Conservation (phyloP, 352 stramenopile genomes). For the Peronosclerospora sorghi region DNA sequence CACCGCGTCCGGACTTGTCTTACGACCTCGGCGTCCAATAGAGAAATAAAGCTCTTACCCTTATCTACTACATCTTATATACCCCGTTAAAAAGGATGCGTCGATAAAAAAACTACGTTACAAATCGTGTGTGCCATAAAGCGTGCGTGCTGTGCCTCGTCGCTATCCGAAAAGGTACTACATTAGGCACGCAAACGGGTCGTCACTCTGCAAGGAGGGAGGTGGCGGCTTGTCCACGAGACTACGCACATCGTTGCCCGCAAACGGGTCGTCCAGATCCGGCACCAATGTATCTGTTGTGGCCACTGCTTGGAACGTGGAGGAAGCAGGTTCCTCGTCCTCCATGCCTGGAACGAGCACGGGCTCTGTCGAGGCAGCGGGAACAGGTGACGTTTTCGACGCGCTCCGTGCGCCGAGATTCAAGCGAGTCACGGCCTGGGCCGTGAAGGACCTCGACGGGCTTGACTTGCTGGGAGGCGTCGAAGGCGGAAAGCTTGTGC, state of each 20-base stretch:
- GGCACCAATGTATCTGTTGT: slow-evolving; percentile 12
- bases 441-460: slow-evolving; percentile 26
- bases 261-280: slow-evolving; percentile 41
- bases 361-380: slow-evolving; percentile 5
- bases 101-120: too few relatives aligned
- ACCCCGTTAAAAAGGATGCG: slow-evolving; percentile 3
- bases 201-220: slow-evolving; percentile 30
- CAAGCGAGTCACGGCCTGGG: slow-evolving; percentile 16
- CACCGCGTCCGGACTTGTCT: not conserved
- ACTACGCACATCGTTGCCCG: slow-evolving; percentile 50
- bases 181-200: slow-evolving; percentile 57
- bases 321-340: slow-evolving; percentile 4
- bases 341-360: slow-evolving; percentile 11
- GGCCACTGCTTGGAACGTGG: slow-evolving; percentile 2
- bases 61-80: slow-evolving; percentile 5
- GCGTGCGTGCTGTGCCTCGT: too few relatives aligned
- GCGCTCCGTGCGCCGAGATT: slow-evolving; percentile 18
- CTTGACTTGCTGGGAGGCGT: slow-evolving; percentile 25
- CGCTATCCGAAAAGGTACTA: too few relatives aligned
- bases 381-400: slow-evolving; percentile 3
- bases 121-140: too few relatives aligned
- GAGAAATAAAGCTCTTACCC: too few relatives aligned
- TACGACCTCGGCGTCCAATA: slow-evolving; percentile 9
- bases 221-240: slow-evolving; percentile 30
- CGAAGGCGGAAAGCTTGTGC: slow-evolving; percentile 21